A percentile compares a stretch with the other conserved stretches of the same genome.
Evolutionary conservation across 2,329 filamentous ascomycete species (phyloP).

Genomic region (Magnaporthales sp.): DNA sequence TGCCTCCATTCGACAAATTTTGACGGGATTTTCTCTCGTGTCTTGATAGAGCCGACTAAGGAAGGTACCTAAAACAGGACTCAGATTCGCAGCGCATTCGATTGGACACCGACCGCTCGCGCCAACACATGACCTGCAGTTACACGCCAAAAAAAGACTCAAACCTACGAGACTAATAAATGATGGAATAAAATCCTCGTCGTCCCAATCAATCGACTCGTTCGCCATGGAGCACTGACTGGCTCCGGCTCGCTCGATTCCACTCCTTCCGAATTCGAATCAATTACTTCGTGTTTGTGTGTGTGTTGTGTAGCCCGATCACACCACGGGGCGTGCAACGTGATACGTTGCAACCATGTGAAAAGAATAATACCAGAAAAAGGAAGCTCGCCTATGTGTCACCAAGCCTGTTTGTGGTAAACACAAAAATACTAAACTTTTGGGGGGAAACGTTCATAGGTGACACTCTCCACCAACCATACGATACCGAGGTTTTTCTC

Average conservation of each 20-base stretch:
- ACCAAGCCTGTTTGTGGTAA: not conserved
- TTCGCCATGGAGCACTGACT: not conserved
- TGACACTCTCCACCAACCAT: too few species aligned
- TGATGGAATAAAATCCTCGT: not conserved
- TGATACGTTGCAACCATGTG: not conserved
- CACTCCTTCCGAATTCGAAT: not conserved
- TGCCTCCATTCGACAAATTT: not conserved
- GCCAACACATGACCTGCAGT: not conserved
- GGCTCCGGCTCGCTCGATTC: not conserved
- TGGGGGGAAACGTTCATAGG: too few species aligned
- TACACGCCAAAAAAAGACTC: not conserved
- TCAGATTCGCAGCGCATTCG: not conserved
- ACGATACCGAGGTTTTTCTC: too few species aligned
- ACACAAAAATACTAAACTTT: not conserved
- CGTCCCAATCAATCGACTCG: not conserved
- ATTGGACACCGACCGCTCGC: not conserved
- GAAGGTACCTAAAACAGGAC: not conserved
- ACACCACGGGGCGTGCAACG: not conserved
- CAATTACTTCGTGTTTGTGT: not conserved
- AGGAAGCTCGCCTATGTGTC: not conserved
- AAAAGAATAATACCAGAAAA: not conserved
- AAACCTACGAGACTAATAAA: too few species aligned
- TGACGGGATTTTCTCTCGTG: not conserved
- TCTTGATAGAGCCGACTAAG: not conserved
- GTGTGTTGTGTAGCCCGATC: not conserved